Percentiles rank a stretch among this genome's conserved stretches.
phyloP scores from a whole-genome alignment of 1,139 yeast species.

The Lodderomyces margitis region DNA sequence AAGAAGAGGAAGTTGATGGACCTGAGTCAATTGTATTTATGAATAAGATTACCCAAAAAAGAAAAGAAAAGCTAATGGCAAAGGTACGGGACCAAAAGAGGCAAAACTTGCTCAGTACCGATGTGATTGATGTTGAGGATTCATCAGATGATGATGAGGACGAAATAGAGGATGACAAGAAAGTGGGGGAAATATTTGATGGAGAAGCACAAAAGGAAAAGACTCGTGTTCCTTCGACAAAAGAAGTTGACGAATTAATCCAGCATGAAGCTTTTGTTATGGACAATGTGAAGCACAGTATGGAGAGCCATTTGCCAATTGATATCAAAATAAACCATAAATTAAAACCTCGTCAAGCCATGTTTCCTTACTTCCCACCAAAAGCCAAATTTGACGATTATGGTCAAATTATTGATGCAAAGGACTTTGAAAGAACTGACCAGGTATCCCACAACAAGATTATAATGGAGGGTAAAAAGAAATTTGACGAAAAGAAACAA shows the following conservation, averaged over 20 bases:
- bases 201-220: conserved; percentile 7
- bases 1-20: conserved; percentile 52
- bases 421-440: conserved; percentile 65
- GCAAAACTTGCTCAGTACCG: conserved; percentile 50
- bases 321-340: conserved; percentile 65
- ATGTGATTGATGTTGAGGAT: conserved; percentile 36
- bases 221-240: conserved; percentile 11
- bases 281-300: conserved; percentile 37
- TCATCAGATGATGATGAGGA: conserved; percentile 38
- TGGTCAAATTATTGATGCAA: conserved; percentile 66
- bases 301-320: conserved; percentile 41
- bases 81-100: conserved; percentile 58
- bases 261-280: conserved; percentile 44
- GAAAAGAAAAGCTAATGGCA: conserved; percentile 48
- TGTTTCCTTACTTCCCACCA: conserved; percentile 69
- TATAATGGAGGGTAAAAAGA: conserved; percentile 33
- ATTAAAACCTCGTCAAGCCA: conserved; percentile 61
- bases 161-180: conserved; percentile 17
- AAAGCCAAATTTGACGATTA: conserved; percentile 68
- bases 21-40: conserved; percentile 50
- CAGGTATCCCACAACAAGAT: conserved; percentile 40
- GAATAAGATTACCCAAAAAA: conserved; percentile 39
- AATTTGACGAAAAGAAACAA: conserved; percentile 29
- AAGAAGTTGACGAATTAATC: conserved; percentile 29
- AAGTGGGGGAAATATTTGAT: conserved; percentile 9